These are phyloP conservation scores for Piper betle DNA, from an alignment of 164 flowering plant genomes.

Conservation along the genomic window DNA sequence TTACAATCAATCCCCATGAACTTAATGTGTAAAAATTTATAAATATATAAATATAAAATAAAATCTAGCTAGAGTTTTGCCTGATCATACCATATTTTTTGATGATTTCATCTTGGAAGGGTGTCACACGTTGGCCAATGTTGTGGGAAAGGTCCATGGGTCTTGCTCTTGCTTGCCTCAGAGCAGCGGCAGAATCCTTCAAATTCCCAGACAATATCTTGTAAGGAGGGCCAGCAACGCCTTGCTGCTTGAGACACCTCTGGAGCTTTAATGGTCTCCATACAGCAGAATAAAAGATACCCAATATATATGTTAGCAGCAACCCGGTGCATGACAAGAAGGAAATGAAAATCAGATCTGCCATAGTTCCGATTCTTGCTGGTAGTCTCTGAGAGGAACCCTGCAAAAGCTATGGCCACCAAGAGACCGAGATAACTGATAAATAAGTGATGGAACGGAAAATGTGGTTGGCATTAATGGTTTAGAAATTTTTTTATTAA, in stretches of 20 bases:
- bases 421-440: too few species aligned
- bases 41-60: too few species aligned
- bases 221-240: constrained; percentile 10
- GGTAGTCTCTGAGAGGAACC: not conserved
- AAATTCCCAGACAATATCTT: too few species aligned
- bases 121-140: constrained; percentile 9
- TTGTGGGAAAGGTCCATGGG: constrained; percentile 12
- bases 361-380: not conserved
- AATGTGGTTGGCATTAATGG: too few species aligned
- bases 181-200: not conserved
- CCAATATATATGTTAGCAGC: not conserved
- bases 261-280: constrained; percentile 9
- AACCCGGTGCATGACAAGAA: not conserved
- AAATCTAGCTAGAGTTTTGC: not conserved
- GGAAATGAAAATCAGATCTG: not conserved
- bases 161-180: constrained; percentile 5
- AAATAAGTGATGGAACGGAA: too few species aligned
- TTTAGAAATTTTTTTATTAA: too few species aligned
- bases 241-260: constrained; percentile 7
- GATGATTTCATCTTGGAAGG: constrained; percentile 4
- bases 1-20: not conserved
- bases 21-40: too few species aligned
- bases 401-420: not conserved
- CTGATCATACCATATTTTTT: not conserved
- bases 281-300: not conserved